Evolutionary conservation across 805 yeast genomes (phyloP).

Genomic region (Suhomyces pyralidae): DNA sequence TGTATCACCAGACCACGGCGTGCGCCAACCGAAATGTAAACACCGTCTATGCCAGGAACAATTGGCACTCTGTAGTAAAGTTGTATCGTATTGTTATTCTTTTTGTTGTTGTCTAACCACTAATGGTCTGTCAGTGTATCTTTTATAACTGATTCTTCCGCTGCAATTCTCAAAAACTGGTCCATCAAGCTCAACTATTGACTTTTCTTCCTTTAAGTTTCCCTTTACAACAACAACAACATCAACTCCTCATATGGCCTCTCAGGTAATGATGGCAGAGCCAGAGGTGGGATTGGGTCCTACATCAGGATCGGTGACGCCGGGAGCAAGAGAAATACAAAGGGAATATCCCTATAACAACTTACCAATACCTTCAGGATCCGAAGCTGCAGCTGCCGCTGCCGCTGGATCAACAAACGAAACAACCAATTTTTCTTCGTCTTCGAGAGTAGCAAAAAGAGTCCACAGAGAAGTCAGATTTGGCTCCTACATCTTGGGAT

Average conservation of each 20-base stretch:
- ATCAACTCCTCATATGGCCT: slow-evolving; percentile 3
- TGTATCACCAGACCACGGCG: not conserved
- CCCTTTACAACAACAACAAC: slow-evolving; percentile 1
- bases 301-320: not conserved
- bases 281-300: slow-evolving; percentile 3
- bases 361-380: not conserved
- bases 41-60: slow-evolving; percentile 7
- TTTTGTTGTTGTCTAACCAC: not conserved
- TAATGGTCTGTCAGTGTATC: not conserved
- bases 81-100: not conserved
- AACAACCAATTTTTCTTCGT: not conserved
- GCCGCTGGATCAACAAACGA: not conserved
- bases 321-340: not conserved
- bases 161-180: not conserved
- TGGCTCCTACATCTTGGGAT: slow-evolving; percentile 87
- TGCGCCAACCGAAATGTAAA: slow-evolving; percentile 7
- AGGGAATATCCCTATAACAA: slow-evolving; percentile 7
- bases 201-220: not conserved
- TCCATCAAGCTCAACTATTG: not conserved
- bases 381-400: slow-evolving; percentile 3
- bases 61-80: not conserved
- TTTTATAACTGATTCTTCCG: slow-evolving; percentile 3
- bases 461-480: slow-evolving; percentile 70
- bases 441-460: slow-evolving; percentile 20
- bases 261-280: slow-evolving; percentile 3